Conservation (phyloP, 768 basidiomycete genomes). For the Pulveroboletus ravenelii region DNA sequence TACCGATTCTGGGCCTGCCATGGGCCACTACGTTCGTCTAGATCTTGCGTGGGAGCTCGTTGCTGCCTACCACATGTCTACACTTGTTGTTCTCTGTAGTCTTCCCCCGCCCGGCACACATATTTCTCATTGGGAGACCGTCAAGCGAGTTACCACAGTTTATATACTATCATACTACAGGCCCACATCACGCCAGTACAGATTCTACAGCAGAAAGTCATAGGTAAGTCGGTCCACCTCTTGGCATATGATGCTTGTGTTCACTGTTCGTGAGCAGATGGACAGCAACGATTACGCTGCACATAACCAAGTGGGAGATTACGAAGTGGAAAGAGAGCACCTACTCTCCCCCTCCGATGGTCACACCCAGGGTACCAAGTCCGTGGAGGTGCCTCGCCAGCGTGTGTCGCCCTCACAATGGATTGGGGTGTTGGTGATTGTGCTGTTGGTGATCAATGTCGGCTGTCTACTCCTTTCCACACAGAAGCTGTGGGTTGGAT, state of each 20-base stretch:
- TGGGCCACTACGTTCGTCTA: no score
- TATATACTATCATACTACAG: no score
- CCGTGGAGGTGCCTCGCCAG: constrained; percentile 3
- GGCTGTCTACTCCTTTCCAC: constrained; percentile 18
- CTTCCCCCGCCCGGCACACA: no score
- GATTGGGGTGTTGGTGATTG: constrained; percentile 16
- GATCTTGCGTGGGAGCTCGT: no score
- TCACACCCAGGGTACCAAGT: neutral
- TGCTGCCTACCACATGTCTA: no score
- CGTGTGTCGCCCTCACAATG: constrained; percentile 1
- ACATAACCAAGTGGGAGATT: constrained; percentile 3
- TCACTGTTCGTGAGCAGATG: constrained; percentile 16
- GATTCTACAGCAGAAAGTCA: neutral
- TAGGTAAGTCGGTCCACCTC: neutral
- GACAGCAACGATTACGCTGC: constrained; percentile 4
- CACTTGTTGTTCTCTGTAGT: no score
- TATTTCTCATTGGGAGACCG: no score
- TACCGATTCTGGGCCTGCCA: no score
- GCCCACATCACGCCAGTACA: neutral
- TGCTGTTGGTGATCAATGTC: constrained; percentile 21
- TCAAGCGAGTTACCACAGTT: no score
- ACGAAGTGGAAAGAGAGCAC: constrained; percentile 6
- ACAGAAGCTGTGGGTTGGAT: constrained; percentile 13
- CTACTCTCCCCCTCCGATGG: constrained; percentile 10
- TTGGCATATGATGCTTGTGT: neutral